phyloP scores from a whole-genome alignment of 1,139 yeast species.

The Saccharomyces uvarum region DNA sequence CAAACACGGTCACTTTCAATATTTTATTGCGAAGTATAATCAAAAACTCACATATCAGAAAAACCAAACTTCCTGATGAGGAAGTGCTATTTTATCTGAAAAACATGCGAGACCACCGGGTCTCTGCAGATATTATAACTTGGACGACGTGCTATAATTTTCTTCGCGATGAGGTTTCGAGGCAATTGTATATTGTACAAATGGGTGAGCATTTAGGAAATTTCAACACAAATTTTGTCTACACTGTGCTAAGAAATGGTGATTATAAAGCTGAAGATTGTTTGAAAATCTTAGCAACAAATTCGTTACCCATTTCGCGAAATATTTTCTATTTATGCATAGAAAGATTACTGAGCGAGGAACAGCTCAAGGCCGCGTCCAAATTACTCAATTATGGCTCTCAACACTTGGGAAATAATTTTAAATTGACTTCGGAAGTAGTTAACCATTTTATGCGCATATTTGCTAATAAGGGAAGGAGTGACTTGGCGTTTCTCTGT shows the following conservation, averaged over 20 bases:
- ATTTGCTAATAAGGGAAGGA: constrained; percentile 30
- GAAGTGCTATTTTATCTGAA: constrained; percentile 32
- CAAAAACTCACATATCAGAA: constrained; percentile 26
- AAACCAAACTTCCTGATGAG: constrained; percentile 26
- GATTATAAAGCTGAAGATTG: constrained; percentile 10
- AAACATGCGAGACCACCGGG: constrained; percentile 29
- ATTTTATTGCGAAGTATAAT: constrained; percentile 30
- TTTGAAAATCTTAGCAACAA: constrained; percentile 15
- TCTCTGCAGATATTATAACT: constrained; percentile 35
- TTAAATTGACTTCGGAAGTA: constrained; percentile 16
- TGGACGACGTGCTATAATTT: constrained; percentile 35
- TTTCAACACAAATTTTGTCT: constrained; percentile 16
- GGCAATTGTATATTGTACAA: constrained; percentile 26
- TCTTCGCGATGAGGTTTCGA: constrained; percentile 27
- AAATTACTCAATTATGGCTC: constrained; percentile 14
- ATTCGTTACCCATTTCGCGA: constrained; percentile 18
- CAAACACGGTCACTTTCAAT: constrained; percentile 41
- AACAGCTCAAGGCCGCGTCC: constrained; percentile 27
- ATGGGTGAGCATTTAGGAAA: constrained; percentile 21
- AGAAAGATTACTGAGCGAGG: constrained; percentile 22
- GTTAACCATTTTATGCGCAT: constrained; percentile 28
- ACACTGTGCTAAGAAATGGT: constrained; percentile 16
- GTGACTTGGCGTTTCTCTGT: constrained; percentile 31
- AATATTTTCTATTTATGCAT: constrained; percentile 24
- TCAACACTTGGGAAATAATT: constrained; percentile 1